phyloP scores from a whole-genome alignment of 2,329 filamentous ascomycete species.

The Clarireedia sp. region DNA sequence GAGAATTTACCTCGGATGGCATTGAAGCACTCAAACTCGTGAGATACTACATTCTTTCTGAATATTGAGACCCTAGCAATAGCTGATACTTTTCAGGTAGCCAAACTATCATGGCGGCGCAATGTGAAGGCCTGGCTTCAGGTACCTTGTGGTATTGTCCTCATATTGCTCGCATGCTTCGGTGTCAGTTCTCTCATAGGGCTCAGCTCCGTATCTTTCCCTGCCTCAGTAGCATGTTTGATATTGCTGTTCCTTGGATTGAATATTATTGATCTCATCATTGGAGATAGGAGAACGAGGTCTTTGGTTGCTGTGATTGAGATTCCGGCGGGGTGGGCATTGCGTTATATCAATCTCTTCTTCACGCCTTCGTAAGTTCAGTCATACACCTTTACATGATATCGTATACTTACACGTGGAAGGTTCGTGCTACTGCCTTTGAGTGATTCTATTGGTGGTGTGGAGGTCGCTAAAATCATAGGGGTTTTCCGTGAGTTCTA shows the following conservation, averaged over 20 bases:
- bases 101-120: conserved; percentile 24
- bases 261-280: conserved; percentile 37
- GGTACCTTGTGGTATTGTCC: conserved; percentile 37
- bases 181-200: conserved; percentile 35
- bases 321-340: conserved; percentile 32
- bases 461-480: conserved; percentile 52
- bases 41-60: not conserved
- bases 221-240: conserved; percentile 51
- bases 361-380: conserved; percentile 12
- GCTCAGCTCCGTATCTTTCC: conserved; percentile 45
- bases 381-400: not conserved
- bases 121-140: conserved; percentile 40
- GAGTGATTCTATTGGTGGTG: conserved; percentile 43
- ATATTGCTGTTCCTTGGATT: conserved; percentile 45
- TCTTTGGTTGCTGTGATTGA: conserved; percentile 43
- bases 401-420: conserved; percentile 1
- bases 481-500: conserved; percentile 44
- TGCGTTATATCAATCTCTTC: conserved; percentile 14
- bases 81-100: conserved; percentile 21
- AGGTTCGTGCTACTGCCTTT: conserved; percentile 50
- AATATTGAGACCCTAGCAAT: not conserved
- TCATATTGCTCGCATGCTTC: conserved; percentile 34
- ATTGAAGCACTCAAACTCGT: conserved; percentile 25
- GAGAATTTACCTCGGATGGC: conserved; percentile 15
- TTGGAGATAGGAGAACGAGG: conserved; percentile 43